phyloP scores from a whole-genome alignment of 1,139 yeast species.

The Taphrina pruni region DNA sequence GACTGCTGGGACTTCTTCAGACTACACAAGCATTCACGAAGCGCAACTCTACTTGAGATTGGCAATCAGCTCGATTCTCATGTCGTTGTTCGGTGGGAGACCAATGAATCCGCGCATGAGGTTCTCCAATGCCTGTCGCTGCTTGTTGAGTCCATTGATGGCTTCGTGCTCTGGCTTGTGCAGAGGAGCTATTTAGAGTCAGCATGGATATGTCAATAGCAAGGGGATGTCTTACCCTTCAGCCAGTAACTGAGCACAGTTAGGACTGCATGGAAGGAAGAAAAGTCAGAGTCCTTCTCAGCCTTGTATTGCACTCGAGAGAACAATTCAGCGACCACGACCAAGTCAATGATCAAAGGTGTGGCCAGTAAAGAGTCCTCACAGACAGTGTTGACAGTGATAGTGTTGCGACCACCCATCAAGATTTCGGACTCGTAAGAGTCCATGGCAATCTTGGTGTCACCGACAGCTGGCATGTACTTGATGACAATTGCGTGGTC shows the following conservation, averaged over 20 bases:
- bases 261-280: conserved; percentile 80
- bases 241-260: conserved; percentile 93
- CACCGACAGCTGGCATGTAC: conserved; percentile 92
- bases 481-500: conserved; percentile 97
- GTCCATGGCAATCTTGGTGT: conserved; percentile 97
- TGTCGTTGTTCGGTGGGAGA: conserved; percentile 84
- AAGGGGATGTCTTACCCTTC: conserved; percentile 61
- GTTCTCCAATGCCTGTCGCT: conserved; percentile 90
- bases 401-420: conserved; percentile 97
- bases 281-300: conserved; percentile 57
- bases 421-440: conserved; percentile 95
- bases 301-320: conserved; percentile 82
- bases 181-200: not conserved
- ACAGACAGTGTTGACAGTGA: conserved; percentile 91
- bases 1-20: conserved; percentile 13
- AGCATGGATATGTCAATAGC: not conserved
- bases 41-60: not conserved
- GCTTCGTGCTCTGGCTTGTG: conserved; percentile 69
- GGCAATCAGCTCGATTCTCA: conserved; percentile 69
- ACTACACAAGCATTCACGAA: too few relatives aligned
- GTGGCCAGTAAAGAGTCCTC: conserved; percentile 95
- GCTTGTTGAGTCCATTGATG: conserved; percentile 92
- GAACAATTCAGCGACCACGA: conserved; percentile 86
- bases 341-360: conserved; percentile 89
- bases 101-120: conserved; percentile 88